Conservation (phyloP, 257 asterid species). For the Lycium ferocissimum region DNA sequence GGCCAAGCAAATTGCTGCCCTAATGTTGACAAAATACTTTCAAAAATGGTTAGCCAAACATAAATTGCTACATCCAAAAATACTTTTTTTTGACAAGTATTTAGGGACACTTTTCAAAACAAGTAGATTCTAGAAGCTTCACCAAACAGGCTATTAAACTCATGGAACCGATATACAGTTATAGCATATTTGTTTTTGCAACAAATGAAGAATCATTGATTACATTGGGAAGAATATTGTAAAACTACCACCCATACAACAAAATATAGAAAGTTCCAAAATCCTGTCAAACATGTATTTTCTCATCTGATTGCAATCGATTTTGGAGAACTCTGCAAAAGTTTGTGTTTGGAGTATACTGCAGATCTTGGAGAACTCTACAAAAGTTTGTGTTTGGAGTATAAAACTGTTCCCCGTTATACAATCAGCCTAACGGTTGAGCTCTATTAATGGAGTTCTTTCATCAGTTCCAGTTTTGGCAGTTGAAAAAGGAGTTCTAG, state of each 20-base stretch:
- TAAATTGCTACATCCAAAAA: too few species aligned
- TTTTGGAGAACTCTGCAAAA: not conserved
- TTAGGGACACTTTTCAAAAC: too few species aligned
- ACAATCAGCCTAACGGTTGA: conserved; percentile 8
- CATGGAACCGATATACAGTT: not conserved
- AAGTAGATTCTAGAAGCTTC: too few species aligned
- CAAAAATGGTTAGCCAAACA: too few species aligned
- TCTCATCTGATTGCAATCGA: not conserved
- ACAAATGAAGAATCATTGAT: not conserved
- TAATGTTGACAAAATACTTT: too few species aligned
- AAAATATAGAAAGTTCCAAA: not conserved
- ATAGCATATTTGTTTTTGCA: not conserved
- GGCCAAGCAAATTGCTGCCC: too few species aligned
- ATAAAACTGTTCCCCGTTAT: not conserved
- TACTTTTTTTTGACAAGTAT: too few species aligned
- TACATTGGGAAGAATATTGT: not conserved
- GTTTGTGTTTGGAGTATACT: not conserved
- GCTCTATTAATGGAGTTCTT: conserved; percentile 25
- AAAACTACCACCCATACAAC: not conserved
- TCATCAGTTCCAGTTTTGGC: conserved; percentile 1
- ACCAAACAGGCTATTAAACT: too few species aligned
- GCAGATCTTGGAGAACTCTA: not conserved
- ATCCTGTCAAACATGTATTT: not conserved
- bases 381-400: not conserved
- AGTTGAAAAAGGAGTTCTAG: not conserved